Base-by-base conservation (phyloP, 1,284 basidiomycete species). In the Ustanciosporium gigantosporum region DNA sequence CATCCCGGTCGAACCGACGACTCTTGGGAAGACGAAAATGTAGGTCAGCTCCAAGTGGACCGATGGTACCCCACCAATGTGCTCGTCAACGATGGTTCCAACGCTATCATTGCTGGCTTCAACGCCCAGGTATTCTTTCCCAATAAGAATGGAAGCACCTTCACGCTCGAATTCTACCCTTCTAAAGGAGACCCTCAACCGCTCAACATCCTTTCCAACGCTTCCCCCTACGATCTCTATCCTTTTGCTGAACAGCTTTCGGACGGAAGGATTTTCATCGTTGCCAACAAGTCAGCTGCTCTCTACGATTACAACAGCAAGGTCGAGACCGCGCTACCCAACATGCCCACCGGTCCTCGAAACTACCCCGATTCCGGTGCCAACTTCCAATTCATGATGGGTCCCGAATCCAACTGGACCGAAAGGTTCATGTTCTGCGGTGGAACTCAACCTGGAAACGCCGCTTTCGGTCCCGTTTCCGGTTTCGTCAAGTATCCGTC, bases 331-430 rank as follows among this genome's bases (percentile, higher is more conserved):
- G 7, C 9, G 9, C 23, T 25, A 6, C 32, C 32, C 7, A 16
- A 34, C 32, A 34, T 34, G 32, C 32, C 38, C 38, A 34, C n/a
- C 32, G 32, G 32, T 17, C 32, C 32, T 8, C 32, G 32, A 8
- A 34, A 15, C 9, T 34, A 34, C 32, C 32, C 32, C n/a, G 7
- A 7, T 7, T 15, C n/a, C n/a, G 32, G 32, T 17, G 8, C 32
- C n/a, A 7, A 8, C 32, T 15, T 34, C n/a, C 32, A 16, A 19
- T 19, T 34, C 7, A 15, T 19, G 32, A 15, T 34, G 32, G 20
- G n/a, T 8, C 32, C 32, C 9, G 32, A 15, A 7, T 16, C n/a
- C 32, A 34, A 34, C 32, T 34, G 20, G n/a, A 19, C 32, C 32
- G 32, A 34, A 19, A 34, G n/a, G 32, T 16, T 17, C 9, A 34